Evolutionary conservation across 805 yeast genomes (phyloP).

Genomic region (Nakazawaea siamensis): DNA sequence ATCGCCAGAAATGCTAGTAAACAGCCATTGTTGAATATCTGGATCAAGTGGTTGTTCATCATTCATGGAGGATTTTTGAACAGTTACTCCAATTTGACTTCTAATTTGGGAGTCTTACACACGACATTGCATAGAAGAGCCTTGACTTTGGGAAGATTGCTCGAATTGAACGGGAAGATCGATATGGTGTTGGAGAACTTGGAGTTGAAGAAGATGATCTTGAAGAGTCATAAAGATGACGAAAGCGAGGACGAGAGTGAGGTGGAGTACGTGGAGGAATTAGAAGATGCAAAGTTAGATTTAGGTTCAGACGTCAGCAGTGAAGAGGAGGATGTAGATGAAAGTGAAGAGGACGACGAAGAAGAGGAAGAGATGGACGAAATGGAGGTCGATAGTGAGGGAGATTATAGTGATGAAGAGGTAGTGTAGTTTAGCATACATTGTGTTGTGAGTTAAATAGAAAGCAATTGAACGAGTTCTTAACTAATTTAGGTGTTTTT

Average conservation of each 20-base stretch:
- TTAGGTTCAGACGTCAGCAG: conserved; percentile 20
- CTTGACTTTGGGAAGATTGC: conserved; percentile 36
- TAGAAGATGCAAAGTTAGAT: conserved; percentile 39
- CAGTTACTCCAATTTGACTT: conserved; percentile 34
- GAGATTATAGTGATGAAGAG: conserved; percentile 31
- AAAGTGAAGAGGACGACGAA: conserved; percentile 16
- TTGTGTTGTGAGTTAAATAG: too few relatives aligned
- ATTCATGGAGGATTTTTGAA: conserved; percentile 45
- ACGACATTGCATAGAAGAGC: conserved; percentile 41
- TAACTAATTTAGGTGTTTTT: too few relatives aligned
- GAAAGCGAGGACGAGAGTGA: conserved; percentile 32
- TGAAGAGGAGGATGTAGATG: conserved; percentile 13
- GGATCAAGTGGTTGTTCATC: conserved; percentile 50
- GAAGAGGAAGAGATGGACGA: conserved; percentile 16
- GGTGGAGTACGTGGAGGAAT: conserved; percentile 68
- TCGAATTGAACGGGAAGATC: conserved; percentile 43
- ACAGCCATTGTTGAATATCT: conserved; percentile 39
- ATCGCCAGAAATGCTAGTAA: conserved; percentile 41
- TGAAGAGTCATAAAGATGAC: conserved; percentile 20
- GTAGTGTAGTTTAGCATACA: too few relatives aligned
- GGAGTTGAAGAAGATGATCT: conserved; percentile 31
- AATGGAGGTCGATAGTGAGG: conserved; percentile 35
- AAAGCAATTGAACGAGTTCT: too few relatives aligned
- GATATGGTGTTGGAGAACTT: conserved; percentile 36
- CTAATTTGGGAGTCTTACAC: conserved; percentile 35